Evolutionary conservation across 495 filamentous ascomycete genomes (phyloP), one percentile per base, ranked within the genome.

Genomic region (Parathielavia appendiculata): DNA sequence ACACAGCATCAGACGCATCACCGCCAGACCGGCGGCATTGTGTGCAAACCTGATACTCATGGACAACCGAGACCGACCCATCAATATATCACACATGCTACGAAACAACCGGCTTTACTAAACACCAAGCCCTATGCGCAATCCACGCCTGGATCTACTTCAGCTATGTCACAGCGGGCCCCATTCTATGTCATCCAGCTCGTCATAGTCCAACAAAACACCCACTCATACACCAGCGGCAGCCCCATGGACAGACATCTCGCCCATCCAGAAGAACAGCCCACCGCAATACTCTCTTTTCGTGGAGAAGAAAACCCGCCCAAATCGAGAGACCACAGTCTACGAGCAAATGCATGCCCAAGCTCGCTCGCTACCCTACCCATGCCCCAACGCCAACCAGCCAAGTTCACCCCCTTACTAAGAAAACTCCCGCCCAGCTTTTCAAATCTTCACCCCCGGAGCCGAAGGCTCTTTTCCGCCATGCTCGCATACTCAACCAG

Each of bases 401-500:
- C 26, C 49, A 12, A 11, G 35, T 13, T 1, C 5, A 14, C 35
- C 35, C 2, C 20, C 11, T 4, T 13, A 49, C n/a, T 36, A 2
- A 4, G 0, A 30, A 30, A 30, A 30, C 26, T 30, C 26, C 26
- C 26, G 3, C 2, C 26, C 26, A 6, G 3, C 26, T 2, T 30
- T 30, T 30, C 3, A 3, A 30, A 30, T 30, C 6, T 51, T 47
- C 32, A 43, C 16, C 40, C 10, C 20, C 39, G 34, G 9, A 11
- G 49, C 11, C 49, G 34, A 38, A 34, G 30, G 14, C 22, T 44
- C 69, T 61, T 77, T 47, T 70, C 77, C 56, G 82, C 85, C 58
- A 90, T 75, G 50, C 77, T 80, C 30, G 86, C 84, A 71, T 89
- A 91, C 44, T 81, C 79, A 66, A 88, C 83, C 59, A 93, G 72